A percentile compares a stretch with the other conserved stretches of the same genome.
These are phyloP conservation scores for Cladophialophora psammophila DNA, from an alignment of 2,329 filamentous ascomycete genomes.

Conservation along the genomic window DNA sequence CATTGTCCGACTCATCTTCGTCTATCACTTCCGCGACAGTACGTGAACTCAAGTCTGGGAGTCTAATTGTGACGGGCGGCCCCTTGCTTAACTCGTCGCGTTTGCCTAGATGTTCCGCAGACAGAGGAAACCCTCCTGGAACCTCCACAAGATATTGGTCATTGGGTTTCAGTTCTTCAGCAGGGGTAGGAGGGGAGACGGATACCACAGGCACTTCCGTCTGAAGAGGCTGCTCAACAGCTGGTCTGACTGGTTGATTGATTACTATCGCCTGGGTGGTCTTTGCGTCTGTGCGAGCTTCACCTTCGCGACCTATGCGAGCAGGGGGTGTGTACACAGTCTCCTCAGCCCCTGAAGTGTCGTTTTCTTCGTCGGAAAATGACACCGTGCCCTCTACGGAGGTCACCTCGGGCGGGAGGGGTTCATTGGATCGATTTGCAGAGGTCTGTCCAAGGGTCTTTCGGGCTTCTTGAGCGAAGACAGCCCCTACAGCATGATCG, in stretches of 20 bases:
- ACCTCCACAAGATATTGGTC: slow-evolving; percentile 55
- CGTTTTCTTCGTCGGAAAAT: slow-evolving; percentile 63
- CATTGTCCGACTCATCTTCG: slow-evolving; percentile 40
- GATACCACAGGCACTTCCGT: slow-evolving; percentile 52
- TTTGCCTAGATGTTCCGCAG: slow-evolving; percentile 25
- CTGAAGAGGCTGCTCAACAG: slow-evolving; percentile 4
- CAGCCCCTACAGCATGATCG: slow-evolving; percentile 60
- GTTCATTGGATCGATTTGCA: slow-evolving; percentile 58
- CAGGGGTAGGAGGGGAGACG: slow-evolving; percentile 58
- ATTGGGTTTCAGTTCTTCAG: slow-evolving; percentile 45
- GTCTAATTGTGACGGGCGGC: not conserved
- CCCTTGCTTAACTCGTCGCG: slow-evolving; percentile 17
- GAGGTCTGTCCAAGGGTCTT: slow-evolving; percentile 34
- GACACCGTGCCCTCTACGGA: slow-evolving; percentile 72
- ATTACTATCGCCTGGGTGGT: not conserved
- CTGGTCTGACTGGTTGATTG: slow-evolving; percentile 14
- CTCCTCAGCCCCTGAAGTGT: slow-evolving; percentile 26
- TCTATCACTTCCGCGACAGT: slow-evolving; percentile 11
- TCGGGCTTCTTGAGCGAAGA: slow-evolving; percentile 56
- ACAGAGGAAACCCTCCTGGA: slow-evolving; percentile 66
- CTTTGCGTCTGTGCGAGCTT: not conserved
- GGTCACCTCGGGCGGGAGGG: slow-evolving; percentile 74
- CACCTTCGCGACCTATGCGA: not conserved
- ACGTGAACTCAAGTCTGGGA: not conserved
- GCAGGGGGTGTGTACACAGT: not conserved